A percentile compares a stretch with the other conserved stretches of the same genome.
Conservation (phyloP, 768 basidiomycete genomes). For the Macrolepiota fuliginosa region DNA sequence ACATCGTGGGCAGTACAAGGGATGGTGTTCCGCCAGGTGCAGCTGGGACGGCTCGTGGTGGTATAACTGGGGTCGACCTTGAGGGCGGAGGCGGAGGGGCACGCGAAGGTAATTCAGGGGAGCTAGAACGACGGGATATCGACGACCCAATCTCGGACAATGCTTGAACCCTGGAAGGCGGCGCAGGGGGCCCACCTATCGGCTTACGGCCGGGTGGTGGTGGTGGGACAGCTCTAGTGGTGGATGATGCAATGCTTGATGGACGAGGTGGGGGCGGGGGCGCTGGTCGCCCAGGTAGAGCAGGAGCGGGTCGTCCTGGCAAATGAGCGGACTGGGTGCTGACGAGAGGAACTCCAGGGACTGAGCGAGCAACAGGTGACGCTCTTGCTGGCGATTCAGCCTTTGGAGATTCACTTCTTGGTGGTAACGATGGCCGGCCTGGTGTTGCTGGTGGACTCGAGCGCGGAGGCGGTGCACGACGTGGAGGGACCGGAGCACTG, state of each 20-base stretch:
- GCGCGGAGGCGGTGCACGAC: constrained; percentile 26
- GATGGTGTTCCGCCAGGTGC: constrained; percentile 31
- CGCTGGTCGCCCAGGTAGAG: constrained; percentile 17
- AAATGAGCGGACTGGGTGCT: constrained; percentile 20
- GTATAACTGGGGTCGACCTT: constrained; percentile 24
- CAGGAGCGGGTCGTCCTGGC: constrained; percentile 23
- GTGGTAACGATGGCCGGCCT: constrained; percentile 16
- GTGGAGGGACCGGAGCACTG: constrained; percentile 29
- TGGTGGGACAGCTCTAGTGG: constrained; percentile 36
- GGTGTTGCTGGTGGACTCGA: constrained; percentile 39
- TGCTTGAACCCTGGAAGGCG: constrained; percentile 18
- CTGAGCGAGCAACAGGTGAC: constrained; percentile 24
- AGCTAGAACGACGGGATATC: constrained; percentile 2
- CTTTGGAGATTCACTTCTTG: constrained; percentile 32
- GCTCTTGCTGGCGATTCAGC: constrained; percentile 36
- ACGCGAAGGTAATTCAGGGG: constrained; percentile 9
- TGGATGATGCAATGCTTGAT: constrained; percentile 25
- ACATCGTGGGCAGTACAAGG: constrained; percentile 39
- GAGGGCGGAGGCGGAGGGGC: constrained; percentile 13
- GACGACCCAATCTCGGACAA: constrained; percentile 13
- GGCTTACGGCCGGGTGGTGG: constrained; percentile 31
- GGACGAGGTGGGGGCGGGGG: constrained; percentile 38
- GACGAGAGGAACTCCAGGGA: constrained; percentile 31
- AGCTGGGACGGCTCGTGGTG: constrained; percentile 21
- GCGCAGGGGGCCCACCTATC: constrained; percentile 18